Evolutionary conservation across 73 alveolate species (phyloP), one percentile per base, ranked within the genome.

Genomic region (Paramecium caudatum): DNA sequence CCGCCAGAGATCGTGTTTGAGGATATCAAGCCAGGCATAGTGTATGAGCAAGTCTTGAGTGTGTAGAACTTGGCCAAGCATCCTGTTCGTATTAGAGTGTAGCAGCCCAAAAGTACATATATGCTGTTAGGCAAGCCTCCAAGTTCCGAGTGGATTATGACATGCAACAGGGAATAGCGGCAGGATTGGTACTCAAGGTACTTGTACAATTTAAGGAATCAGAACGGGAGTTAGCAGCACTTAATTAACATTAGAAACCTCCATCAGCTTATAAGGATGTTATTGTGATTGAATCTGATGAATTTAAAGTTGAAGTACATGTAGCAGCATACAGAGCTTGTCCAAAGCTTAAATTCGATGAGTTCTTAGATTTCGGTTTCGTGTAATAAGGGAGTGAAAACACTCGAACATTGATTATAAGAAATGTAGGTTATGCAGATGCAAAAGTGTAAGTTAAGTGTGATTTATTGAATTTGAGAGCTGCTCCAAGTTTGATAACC

Each of bases 111-210:
- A 93, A 94, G 84, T 68, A 68, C 10, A 32, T 30, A 34, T 68
- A 32, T 8, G 32, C 34, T 32, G 25, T 34, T 34, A 68, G 34
- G 36, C 8, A 34, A 68, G 84, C 97, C 61, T 62, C 91, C 82
- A 91, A 93, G 48, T 95, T 95, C 68, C 65, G 91, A 48, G 92
- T 88, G 21, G 98, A 95, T 82, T 93, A 91, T 65, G 98, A 95
- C 36, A 93, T 93, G 97, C 49, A 87, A 32, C 94, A 96, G 23
- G 96, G 96, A n/a, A 94, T 97, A 12, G 98, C 96, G 3, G 99
- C 99, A 1, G 99, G 99, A 16, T 94, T 97, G 82, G 97, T 97
- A 50, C 83, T 97, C 86, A 97, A 97, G 86, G 90, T 97, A 85
- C 82, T 94, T 47, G 98, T 97, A 45, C 91, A 95, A 48, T 97